Evolutionary conservation across 2,329 filamentous ascomycete species (phyloP), one percentile per base, ranked within the genome.

Genomic region (Penicillium brasilianum): DNA sequence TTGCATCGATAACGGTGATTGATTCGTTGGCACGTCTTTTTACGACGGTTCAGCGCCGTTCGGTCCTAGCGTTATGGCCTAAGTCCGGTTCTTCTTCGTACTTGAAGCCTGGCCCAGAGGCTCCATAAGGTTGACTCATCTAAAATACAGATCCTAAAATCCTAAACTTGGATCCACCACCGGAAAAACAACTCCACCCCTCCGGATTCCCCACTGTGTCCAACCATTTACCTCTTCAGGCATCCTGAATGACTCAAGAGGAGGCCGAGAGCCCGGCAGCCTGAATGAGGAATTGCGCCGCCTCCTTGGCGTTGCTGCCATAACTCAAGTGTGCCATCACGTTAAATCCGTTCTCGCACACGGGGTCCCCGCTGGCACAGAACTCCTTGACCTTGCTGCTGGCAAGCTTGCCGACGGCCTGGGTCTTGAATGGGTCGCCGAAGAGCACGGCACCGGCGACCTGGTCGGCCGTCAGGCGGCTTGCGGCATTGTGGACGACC

Each of bases 301-400:
- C 79, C 9, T 70, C 70, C 4, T 63, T 60, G 0, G 75, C 78
- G 69, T 79, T 61, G 3, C 49, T 25, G 1, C 67, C 74, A 61
- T 83, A 83, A 2, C 70, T 71, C 36, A 78, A 56, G 70, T 83
- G 81, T 7, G 78, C 75, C 22, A 79, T 69, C 6, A 80, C 69
- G 55, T 80, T 73, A 22, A 78, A 67, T 0, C 80, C 80, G 36
- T 83, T 81, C 4, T 71, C 57, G 60, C 84, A 87, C 6, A 87
- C 83, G 10, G 80, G 73, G 64, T 87, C 84, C 0, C 81, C 83
- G 3, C 64, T 49, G 32, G 82, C 78, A 61, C 84, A 86, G 39
- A 82, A 79, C 20, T 83, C 81, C 66, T 82, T 77, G 4, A 78
- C 76, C 66, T 83, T 80, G 1, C 72, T 73, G 30, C 71, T 67